A percentile compares a stretch with the other conserved stretches of the same genome.
Conservation (phyloP, 2,329 filamentous ascomycete genomes). For the Nemania abortiva region DNA sequence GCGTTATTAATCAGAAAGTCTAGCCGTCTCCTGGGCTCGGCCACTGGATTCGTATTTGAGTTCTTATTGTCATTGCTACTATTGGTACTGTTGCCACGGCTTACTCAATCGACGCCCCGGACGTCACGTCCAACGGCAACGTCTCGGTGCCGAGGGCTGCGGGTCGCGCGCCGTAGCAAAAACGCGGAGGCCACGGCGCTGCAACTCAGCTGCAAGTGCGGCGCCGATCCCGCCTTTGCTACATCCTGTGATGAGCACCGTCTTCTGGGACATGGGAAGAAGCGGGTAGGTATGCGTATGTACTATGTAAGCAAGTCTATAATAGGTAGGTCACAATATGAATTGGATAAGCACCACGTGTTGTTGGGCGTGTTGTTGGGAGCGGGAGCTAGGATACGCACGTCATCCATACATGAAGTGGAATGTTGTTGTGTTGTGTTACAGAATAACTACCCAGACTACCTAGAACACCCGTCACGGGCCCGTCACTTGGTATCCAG, state of each 20-base stretch:
- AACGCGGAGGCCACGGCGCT: slow-evolving; percentile 47
- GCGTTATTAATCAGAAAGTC: slow-evolving; percentile 50
- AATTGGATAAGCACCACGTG: background rate
- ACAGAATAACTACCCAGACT: background rate
- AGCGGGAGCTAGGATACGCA: background rate
- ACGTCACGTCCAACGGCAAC: slow-evolving; percentile 50
- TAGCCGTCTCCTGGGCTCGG: slow-evolving; percentile 31
- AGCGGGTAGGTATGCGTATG: background rate
- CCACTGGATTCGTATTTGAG: background rate
- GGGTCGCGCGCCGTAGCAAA: slow-evolving; percentile 52
- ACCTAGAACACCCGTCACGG: no score
- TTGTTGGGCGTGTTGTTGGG: background rate
- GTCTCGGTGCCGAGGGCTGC: slow-evolving; percentile 44
- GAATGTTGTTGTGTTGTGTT: background rate
- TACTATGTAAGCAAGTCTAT: background rate
- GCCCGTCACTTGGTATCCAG: no score
- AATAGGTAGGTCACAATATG: no score
- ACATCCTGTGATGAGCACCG: slow-evolving; percentile 52
- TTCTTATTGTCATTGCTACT: background rate
- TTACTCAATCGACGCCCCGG: slow-evolving; percentile 44
- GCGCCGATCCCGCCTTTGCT: slow-evolving; percentile 51
- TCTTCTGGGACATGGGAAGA: slow-evolving; percentile 40
- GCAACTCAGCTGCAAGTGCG: slow-evolving; percentile 51
- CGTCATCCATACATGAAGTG: background rate
- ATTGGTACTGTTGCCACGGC: slow-evolving; percentile 28